Evolutionary conservation across 1,139 yeast species (phyloP).

Genomic region (Kodamaea fungicola): DNA sequence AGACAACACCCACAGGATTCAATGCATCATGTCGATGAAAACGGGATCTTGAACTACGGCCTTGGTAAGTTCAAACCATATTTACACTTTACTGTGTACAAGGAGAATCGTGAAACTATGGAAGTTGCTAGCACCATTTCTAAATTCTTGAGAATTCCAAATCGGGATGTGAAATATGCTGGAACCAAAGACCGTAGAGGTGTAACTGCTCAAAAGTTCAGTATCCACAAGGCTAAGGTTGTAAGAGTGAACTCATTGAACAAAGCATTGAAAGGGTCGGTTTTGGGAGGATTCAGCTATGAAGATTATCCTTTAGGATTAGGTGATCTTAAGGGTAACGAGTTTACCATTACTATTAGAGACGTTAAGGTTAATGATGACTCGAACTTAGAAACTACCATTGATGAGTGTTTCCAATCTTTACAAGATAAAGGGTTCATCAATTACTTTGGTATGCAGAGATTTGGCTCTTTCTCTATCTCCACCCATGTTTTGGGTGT

Average conservation of each 20-base stretch:
- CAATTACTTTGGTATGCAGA: constrained; percentile 94
- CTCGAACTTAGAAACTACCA: constrained; percentile 31
- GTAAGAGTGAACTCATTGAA: constrained; percentile 77
- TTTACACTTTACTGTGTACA: constrained; percentile 78
- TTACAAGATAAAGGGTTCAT: constrained; percentile 72
- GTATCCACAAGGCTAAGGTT: constrained; percentile 69
- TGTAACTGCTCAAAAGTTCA: constrained; percentile 82
- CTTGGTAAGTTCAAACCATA: constrained; percentile 67
- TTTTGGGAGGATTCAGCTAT: constrained; percentile 75
- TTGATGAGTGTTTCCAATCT: constrained; percentile 54
- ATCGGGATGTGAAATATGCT: constrained; percentile 71
- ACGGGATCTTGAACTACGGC: constrained; percentile 50
- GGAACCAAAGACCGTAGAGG: constrained; percentile 98
- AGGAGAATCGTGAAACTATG: constrained; percentile 97
- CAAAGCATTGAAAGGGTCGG: constrained; percentile 67
- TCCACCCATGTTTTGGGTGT: constrained; percentile 88
- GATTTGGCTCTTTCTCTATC: constrained; percentile 92
- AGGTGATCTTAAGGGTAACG: constrained; percentile 87
- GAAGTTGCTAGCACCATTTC: constrained; percentile 79
- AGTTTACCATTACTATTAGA: constrained; percentile 78
- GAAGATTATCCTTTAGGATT: constrained; percentile 59
- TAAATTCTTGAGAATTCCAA: constrained; percentile 69
- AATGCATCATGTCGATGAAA: constrained; percentile 48
- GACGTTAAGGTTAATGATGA: constrained; percentile 47
- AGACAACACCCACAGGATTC: constrained; percentile 39